A percentile compares a stretch with the other conserved stretches of the same genome.
Evolutionary conservation across 306 rosid genomes (phyloP).

Genomic region (Gynostemma pentaphyllum): DNA sequence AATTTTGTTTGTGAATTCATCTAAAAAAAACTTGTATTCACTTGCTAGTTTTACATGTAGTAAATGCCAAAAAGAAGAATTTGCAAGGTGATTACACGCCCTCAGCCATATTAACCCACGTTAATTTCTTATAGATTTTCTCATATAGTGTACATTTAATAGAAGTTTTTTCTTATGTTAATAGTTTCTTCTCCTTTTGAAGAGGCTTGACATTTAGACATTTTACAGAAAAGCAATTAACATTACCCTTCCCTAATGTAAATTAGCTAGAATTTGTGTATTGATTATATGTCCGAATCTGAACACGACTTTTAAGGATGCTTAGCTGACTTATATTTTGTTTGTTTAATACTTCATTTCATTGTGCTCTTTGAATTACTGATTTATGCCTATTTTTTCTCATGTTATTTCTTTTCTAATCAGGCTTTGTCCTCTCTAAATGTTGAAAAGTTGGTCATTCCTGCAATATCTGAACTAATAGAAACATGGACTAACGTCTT

Average conservation of each 20-base stretch:
- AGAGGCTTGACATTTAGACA: not conserved
- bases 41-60: not conserved
- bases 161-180: not conserved
- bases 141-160: not conserved
- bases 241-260: not conserved
- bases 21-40: no score
- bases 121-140: not conserved
- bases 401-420: not conserved
- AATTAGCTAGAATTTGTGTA: not conserved
- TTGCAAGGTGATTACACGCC: not conserved
- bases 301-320: not conserved
- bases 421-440: constrained; percentile 73
- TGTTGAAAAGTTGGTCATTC: constrained; percentile 76
- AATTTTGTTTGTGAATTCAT: no score
- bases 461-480: constrained; percentile 69
- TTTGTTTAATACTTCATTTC: not conserved
- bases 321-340: not conserved
- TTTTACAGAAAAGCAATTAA: not conserved
- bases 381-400: constrained; percentile 3
- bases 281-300: not conserved
- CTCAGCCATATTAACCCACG: not conserved
- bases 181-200: not conserved
- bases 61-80: not conserved
- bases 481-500: constrained; percentile 81
- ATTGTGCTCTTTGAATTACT: not conserved